Evolutionary conservation across 345 rosid genomes (phyloP).

Genomic region (Gossypium sturtianum): DNA sequence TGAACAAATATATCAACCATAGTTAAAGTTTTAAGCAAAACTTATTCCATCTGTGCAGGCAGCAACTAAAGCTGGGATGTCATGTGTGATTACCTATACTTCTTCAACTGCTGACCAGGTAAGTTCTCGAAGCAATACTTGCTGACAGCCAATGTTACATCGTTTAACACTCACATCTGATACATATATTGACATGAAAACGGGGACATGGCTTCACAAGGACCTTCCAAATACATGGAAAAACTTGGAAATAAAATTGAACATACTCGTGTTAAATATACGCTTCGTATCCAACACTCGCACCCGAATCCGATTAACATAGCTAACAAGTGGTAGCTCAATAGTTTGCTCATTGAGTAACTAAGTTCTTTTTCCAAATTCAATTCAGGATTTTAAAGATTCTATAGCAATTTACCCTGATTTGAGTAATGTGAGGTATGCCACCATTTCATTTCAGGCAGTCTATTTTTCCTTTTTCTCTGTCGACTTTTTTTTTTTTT

Average conservation of each 20-base stretch:
- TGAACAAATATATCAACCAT: neutral
- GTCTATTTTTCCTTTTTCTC: neutral
- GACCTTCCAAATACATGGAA: neutral
- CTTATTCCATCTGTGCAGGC: conserved; percentile 44
- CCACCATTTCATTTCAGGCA: neutral
- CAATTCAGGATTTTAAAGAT: conserved; percentile 69
- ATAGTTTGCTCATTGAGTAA: conserved; percentile 9
- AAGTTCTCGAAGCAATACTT: neutral
- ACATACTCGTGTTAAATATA: neutral
- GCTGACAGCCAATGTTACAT: neutral
- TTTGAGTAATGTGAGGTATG: conserved; percentile 62
- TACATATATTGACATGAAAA: neutral
- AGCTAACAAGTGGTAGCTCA: neutral
- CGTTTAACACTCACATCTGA: neutral
- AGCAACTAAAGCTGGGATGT: conserved; percentile 83
- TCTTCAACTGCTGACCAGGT: conserved; percentile 93
- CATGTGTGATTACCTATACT: conserved; percentile 78
- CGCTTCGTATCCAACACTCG: neutral
- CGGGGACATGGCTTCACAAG: neutral
- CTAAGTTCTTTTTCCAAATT: neutral
- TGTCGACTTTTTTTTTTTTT: neutral
- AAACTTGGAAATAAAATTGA: neutral
- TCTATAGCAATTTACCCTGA: conserved; percentile 77
- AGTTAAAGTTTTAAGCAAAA: neutral
- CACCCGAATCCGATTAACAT: neutral